A percentile compares a stretch with the other conserved stretches of the same genome.
Conservation (phyloP, 805 yeast genomes). For the Yamadazyma kitorensis region DNA sequence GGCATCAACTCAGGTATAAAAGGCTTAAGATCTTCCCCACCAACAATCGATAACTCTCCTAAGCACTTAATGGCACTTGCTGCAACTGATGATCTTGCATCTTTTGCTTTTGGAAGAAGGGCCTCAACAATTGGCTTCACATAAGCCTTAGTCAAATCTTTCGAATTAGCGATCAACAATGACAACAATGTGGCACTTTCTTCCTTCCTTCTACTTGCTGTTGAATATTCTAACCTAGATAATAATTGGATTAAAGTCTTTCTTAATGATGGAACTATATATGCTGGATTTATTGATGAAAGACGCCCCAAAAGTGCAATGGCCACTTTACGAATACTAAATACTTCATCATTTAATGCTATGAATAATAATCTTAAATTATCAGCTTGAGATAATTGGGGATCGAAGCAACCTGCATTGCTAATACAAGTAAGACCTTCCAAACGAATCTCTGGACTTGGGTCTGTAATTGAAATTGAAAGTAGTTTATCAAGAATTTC, state of each 20-base stretch:
- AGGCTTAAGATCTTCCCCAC: conserved; percentile 78
- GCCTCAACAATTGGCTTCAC: conserved; percentile 88
- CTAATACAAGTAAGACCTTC: conserved; percentile 69
- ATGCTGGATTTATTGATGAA: conserved; percentile 88
- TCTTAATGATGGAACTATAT: conserved; percentile 87
- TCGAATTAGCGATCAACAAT: conserved; percentile 71
- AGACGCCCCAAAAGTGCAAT: conserved; percentile 79
- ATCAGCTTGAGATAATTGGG: conserved; percentile 91
- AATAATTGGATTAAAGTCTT: conserved; percentile 81
- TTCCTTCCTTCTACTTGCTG: conserved; percentile 71
- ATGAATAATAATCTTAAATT: conserved; percentile 81
- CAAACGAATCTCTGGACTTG: conserved; percentile 78
- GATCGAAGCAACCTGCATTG: conserved; percentile 69
- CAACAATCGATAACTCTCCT: conserved; percentile 86
- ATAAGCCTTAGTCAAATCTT: conserved; percentile 84
- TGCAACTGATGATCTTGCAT: conserved; percentile 75
- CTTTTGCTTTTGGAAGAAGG: conserved; percentile 70
- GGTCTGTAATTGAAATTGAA: conserved; percentile 84
- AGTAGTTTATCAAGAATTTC: conserved; percentile 80
- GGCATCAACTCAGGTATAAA: conserved; percentile 83
- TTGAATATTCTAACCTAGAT: conserved; percentile 81
- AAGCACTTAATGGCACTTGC: conserved; percentile 81
- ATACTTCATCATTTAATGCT: conserved; percentile 88
- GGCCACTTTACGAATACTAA: conserved; percentile 76
- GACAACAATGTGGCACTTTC: conserved; percentile 79